A percentile compares a stretch with the other conserved stretches of the same genome.
Conservation (phyloP, 2,329 filamentous ascomycete genomes). For the Colletotrichum falcatum region DNA sequence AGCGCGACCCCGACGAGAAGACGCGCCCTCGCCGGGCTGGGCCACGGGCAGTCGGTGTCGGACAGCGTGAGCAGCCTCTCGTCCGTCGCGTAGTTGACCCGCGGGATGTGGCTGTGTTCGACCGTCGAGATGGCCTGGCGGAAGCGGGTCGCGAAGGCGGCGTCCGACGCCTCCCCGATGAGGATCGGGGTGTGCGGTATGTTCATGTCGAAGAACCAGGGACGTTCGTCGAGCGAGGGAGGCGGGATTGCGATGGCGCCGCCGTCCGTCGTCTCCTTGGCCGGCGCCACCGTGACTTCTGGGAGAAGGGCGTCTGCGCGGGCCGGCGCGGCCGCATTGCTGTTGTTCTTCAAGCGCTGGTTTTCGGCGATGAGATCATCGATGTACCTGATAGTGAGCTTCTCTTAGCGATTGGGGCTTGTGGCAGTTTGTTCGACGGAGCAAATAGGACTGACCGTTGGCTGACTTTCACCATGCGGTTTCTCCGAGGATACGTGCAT, state of each 20-base stretch:
- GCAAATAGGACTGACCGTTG: slow-evolving; percentile 44
- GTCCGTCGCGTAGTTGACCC: slow-evolving; percentile 51
- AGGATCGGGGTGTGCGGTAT: slow-evolving; percentile 50
- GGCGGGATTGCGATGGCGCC: slow-evolving; percentile 24
- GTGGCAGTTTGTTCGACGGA: slow-evolving; percentile 41
- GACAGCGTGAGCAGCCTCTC: slow-evolving; percentile 46
- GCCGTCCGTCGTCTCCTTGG: slow-evolving; percentile 25
- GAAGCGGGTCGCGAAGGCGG: slow-evolving; percentile 53
- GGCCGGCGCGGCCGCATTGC: not conserved
- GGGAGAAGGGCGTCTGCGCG: slow-evolving; percentile 21
- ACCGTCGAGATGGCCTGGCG: slow-evolving; percentile 50
- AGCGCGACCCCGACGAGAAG: slow-evolving; percentile 56
- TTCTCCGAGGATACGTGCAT: slow-evolving; percentile 50
- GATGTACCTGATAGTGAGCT: slow-evolving; percentile 45
- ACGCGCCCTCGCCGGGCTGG: slow-evolving; percentile 52
- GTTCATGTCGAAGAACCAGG: slow-evolving; percentile 52
- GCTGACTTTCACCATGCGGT: slow-evolving; percentile 49
- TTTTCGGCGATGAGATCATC: slow-evolving; percentile 52
- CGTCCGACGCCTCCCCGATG: slow-evolving; percentile 53
- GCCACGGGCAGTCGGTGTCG: slow-evolving; percentile 52
- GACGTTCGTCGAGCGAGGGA: slow-evolving; percentile 44
- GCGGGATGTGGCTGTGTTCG: slow-evolving; percentile 49
- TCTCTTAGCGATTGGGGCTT: not conserved
- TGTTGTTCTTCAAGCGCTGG: slow-evolving; percentile 44
- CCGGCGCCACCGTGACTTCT: slow-evolving; percentile 5